Evolutionary conservation across 148 eudicot genomes (phyloP).

Genomic region (Chenopodium album): DNA sequence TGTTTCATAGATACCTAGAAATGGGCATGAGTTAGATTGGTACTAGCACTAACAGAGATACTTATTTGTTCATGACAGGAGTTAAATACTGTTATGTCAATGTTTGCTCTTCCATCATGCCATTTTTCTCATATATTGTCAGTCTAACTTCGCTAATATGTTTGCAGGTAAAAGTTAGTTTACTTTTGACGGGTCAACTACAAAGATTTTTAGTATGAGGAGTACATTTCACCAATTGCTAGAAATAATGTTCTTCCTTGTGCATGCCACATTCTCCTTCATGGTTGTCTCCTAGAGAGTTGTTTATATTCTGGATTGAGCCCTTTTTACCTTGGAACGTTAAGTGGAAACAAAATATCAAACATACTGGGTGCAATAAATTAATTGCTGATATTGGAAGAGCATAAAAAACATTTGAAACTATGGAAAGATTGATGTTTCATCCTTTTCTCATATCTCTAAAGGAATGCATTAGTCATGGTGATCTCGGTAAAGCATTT

Average conservation of each 20-base stretch:
- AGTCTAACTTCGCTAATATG: not conserved
- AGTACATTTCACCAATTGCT: not conserved
- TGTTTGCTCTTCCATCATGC: not conserved
- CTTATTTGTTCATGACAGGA: not conserved
- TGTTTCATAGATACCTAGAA: no score
- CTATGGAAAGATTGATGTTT: constrained; percentile 43
- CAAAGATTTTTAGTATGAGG: not conserved
- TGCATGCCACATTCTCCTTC: constrained; percentile 30
- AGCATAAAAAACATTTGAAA: constrained; percentile 13
- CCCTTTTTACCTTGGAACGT: constrained; percentile 43
- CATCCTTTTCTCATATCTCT: constrained; percentile 48
- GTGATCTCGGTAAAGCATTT: constrained; percentile 57
- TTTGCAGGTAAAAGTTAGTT: not conserved
- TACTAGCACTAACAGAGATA: not conserved
- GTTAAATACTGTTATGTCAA: not conserved
- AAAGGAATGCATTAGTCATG: constrained; percentile 47
- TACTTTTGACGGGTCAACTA: not conserved
- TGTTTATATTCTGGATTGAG: constrained; percentile 37
- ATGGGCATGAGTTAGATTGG: no score
- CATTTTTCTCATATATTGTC: not conserved
- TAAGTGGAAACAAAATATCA: constrained; percentile 40
- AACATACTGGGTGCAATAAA: constrained; percentile 17
- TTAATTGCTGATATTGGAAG: constrained; percentile 14
- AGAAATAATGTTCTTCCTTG: constrained; percentile 1
- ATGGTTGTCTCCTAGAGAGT: constrained; percentile 30